phyloP scores from a whole-genome alignment of 192 early-diverging fungal species.

The Diversispora epigaea region DNA sequence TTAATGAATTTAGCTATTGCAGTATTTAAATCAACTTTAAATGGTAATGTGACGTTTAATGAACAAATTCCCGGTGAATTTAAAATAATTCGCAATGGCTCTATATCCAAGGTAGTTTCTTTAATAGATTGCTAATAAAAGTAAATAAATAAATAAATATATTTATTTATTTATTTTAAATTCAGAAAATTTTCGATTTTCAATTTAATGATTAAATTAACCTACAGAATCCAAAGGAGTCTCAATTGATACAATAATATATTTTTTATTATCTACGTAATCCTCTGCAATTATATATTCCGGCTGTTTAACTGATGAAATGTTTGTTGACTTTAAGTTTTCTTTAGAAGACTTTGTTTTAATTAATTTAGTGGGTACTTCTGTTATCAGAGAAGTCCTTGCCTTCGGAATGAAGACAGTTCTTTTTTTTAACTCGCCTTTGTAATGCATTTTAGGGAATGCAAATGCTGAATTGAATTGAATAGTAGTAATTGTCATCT shows the following conservation, averaged over 20 bases:
- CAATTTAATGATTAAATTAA: not conserved
- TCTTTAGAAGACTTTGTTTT: not conserved
- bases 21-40: slow-evolving; percentile 1
- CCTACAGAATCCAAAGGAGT: not conserved
- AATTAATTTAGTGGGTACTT: not conserved
- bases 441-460: slow-evolving; percentile 11
- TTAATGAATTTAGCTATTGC: slow-evolving; percentile 23
- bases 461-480: slow-evolving; percentile 5
- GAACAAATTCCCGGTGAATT: slow-evolving; percentile 10
- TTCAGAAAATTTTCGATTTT: not conserved
- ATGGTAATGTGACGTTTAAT: slow-evolving; percentile 1
- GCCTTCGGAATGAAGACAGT: slow-evolving; percentile 13
- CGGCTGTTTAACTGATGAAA: not conserved
- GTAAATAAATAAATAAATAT: not conserved
- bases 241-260: slow-evolving; percentile 7
- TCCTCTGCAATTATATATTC: slow-evolving; percentile 15
- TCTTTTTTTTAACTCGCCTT: slow-evolving; percentile 9
- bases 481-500: not conserved
- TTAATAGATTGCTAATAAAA: slow-evolving; percentile 13
- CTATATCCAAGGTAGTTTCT: not conserved
- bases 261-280: not conserved
- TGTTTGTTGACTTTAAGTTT: not conserved
- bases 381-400: slow-evolving; percentile 7
- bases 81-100: slow-evolving; percentile 4
- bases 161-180: no score